Base-by-base conservation (phyloP, 1,139 yeast species). In the Suhomyces ambrosiae region DNA sequence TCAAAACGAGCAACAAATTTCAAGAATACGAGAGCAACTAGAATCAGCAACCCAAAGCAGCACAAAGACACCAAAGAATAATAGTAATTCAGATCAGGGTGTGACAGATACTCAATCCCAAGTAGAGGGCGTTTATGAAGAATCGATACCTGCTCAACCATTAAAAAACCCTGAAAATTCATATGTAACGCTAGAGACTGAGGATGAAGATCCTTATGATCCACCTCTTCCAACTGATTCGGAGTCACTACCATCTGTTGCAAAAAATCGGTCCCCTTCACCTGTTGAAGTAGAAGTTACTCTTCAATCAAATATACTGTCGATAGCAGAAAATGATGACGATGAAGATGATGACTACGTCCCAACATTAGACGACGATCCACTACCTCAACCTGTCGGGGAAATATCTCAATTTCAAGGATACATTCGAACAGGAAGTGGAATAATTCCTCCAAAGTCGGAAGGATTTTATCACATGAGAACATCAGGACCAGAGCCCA, bases 321-420 rank as follows among this genome's bases (percentile, higher is more conserved):
- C 23, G 9, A 10, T 19, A 23, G 15, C 13, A 7, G 35, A 31
- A 12, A 36, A 37, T 2, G 40, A 37, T 5, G 34, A 27, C 2
- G 27, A 24, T 5, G 27, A 24, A 6, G 43, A 40, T 7, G 44
- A 37, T n/a, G 46, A 40, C 22, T 43, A 43, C 27, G 37, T 34
- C 10, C 46, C 46, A 7, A 35, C 41, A 9, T 26, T 38, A 2
- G 40, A 30, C 7, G 33, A 21, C 4, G 31, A 26, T 7, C 24
- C 15, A 5, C 12, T 12, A 11, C 15, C 14, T 6, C 15, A n/a
- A 12, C n/a, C n/a, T 2, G 28, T 23, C 2, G 25, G 21, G 6
- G 24, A 13, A 15, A 10, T 12, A 13, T 11, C 33, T 14, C 17
- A 23, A 10, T 10, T 11, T 2, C 19, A 22, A 15, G 21, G 15